Conservation (phyloP, 306 rosid genomes). For the Alnus rubra region DNA sequence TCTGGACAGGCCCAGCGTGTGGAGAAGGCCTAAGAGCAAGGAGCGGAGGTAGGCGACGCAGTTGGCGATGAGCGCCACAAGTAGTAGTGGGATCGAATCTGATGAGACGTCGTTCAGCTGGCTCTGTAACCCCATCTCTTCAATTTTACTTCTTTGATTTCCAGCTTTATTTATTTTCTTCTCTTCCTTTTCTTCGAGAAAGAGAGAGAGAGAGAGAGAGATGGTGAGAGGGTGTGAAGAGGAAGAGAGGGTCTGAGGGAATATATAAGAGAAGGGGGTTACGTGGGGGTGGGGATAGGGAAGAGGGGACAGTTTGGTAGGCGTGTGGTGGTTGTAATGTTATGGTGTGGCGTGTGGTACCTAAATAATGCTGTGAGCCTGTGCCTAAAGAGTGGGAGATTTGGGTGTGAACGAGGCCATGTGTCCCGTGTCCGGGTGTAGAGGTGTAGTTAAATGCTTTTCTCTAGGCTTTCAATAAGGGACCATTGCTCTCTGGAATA, state of each 20-base stretch:
- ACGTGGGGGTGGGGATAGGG: neutral
- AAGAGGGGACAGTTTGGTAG: neutral
- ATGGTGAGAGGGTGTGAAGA: neutral
- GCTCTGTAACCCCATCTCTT: slow-evolving; percentile 68
- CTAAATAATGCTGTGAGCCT: too few relatives aligned
- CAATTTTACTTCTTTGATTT: neutral
- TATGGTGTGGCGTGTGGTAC: too few relatives aligned
- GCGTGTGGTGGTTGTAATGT: too few relatives aligned
- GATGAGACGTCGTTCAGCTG: slow-evolving; percentile 81
- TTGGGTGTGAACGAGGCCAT: too few relatives aligned
- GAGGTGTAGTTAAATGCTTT: too few relatives aligned
- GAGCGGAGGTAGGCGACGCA: slow-evolving; percentile 61
- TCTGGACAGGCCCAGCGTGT: slow-evolving; percentile 45
- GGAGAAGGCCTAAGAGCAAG: slow-evolving; percentile 41
- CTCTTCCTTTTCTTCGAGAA: neutral
- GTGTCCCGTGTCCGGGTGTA: too few relatives aligned
- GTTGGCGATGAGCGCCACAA: slow-evolving; percentile 60
- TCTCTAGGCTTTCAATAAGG: too few relatives aligned
- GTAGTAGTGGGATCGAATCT: slow-evolving; percentile 72
- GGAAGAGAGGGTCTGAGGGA: neutral
- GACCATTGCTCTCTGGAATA: too few relatives aligned
- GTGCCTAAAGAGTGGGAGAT: too few relatives aligned
- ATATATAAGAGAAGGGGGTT: neutral
- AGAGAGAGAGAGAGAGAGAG: neutral
- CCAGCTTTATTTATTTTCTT: neutral